These are phyloP conservation scores for Phragmites australis DNA, from an alignment of 176 grass and related monocot genomes.

Conservation along the genomic window DNA sequence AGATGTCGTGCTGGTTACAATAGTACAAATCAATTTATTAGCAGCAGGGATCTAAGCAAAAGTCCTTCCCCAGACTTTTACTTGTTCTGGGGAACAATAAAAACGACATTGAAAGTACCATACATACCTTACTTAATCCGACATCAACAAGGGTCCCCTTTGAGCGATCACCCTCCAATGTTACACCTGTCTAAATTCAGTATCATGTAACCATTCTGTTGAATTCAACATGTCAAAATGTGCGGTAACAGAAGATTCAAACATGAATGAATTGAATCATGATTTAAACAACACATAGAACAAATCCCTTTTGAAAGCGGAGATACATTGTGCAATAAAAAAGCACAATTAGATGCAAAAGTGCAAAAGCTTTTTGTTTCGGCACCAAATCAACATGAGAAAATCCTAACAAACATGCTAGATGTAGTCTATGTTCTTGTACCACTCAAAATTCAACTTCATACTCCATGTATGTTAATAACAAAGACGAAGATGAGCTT, in stretches of 20 bases:
- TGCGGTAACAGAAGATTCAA: not conserved
- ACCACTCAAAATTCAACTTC: not conserved
- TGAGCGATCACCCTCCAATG: conserved; percentile 71
- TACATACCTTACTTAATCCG: conserved; percentile 88
- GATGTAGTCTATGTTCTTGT: not conserved
- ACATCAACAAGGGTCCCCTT: conserved; percentile 88
- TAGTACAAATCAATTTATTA: not conserved
- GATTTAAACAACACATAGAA: not conserved
- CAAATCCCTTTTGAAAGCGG: not conserved
- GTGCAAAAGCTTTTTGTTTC: not conserved
- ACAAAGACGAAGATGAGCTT: not conserved
- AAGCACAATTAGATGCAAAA: conserved; percentile 1
- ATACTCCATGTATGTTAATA: not conserved
- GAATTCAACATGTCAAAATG: conserved; percentile 20
- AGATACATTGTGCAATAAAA: not conserved
- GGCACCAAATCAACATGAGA: not conserved
- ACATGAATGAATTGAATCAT: not conserved
- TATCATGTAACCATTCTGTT: conserved; percentile 39
- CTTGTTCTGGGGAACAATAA: not conserved
- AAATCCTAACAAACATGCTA: not conserved
- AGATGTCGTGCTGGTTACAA: not conserved
- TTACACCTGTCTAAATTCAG: conserved; percentile 66
- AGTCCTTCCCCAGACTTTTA: conserved; percentile 3
- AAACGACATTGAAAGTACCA: not conserved
- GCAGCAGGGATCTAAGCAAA: not conserved